These are phyloP conservation scores for Sclerotinia glacialis DNA, from an alignment of 2,329 filamentous ascomycete species.

Conservation along the genomic window DNA sequence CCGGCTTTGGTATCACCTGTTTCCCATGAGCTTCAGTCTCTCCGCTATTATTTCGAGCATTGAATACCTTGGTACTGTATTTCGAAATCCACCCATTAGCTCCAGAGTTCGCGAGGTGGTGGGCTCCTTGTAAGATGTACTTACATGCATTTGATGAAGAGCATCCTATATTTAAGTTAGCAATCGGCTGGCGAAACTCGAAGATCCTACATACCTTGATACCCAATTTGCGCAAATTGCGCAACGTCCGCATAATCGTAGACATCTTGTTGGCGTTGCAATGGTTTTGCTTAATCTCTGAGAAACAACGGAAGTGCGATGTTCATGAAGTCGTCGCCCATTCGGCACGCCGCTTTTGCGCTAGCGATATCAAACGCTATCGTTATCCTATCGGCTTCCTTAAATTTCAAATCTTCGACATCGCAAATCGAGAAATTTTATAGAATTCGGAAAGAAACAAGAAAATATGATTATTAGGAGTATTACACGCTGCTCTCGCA, in stretches of 20 bases:
- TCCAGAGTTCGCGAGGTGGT: constrained; percentile 28
- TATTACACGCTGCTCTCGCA: constrained; percentile 38
- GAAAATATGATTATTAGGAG: constrained; percentile 41
- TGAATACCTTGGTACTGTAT: constrained; percentile 38
- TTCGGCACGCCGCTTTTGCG: constrained; percentile 29
- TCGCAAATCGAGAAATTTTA: background rate
- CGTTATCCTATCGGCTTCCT: constrained; percentile 12
- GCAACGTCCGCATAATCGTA: constrained; percentile 79
- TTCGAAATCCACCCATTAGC: constrained; percentile 25
- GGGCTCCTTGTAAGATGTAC: constrained; percentile 42
- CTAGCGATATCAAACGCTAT: constrained; percentile 24
- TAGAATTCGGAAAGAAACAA: constrained; percentile 3
- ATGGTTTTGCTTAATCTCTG: constrained; percentile 26
- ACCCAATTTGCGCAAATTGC: constrained; percentile 83
- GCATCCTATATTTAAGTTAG: constrained; percentile 65
- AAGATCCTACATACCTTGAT: constrained; percentile 64
- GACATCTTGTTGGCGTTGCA: constrained; percentile 66
- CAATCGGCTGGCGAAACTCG: constrained; percentile 15
- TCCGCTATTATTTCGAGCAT: background rate
- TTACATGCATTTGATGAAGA: constrained; percentile 88
- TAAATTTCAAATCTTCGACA: constrained; percentile 19
- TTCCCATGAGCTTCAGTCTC: constrained; percentile 26
- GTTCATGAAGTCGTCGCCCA: constrained; percentile 23
- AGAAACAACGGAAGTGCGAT: constrained; percentile 21
- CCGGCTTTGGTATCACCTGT: constrained; percentile 95